Evolutionary conservation across 1,139 yeast genomes (phyloP).

Genomic region (Geotrichum histeridarum): DNA sequence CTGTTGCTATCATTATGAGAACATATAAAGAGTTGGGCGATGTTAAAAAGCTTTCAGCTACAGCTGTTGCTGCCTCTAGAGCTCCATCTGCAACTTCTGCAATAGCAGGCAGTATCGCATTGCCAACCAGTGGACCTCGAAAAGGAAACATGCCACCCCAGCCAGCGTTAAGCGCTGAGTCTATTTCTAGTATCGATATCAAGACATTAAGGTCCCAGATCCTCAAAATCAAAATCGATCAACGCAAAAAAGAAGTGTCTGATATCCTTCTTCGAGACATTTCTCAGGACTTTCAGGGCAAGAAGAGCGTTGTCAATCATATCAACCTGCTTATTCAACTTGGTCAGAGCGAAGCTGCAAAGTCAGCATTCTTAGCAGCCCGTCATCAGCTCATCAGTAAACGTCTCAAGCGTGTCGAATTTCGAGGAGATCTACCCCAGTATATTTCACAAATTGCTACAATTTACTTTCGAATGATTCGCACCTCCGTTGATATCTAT

Average conservation of each 20-base stretch:
- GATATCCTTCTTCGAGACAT: conserved; percentile 33
- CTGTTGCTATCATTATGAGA: conserved; percentile 48
- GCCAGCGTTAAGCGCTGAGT: not conserved
- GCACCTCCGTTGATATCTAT: conserved; percentile 46
- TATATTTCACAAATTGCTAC: conserved; percentile 48
- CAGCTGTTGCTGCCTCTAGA: conserved; percentile 18
- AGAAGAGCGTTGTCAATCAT: conserved; percentile 29
- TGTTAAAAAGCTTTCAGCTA: conserved; percentile 17
- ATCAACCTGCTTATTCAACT: conserved; percentile 42
- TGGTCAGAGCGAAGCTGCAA: conserved; percentile 45
- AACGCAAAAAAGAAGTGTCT: conserved; percentile 30
- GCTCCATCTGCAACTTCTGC: conserved; percentile 9
- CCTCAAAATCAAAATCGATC: conserved; percentile 29
- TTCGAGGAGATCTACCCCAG: conserved; percentile 50
- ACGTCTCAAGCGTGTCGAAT: conserved; percentile 46
- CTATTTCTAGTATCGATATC: conserved; percentile 9
- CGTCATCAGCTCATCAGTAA: conserved; percentile 45
- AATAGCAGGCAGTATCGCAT: conserved; percentile 5
- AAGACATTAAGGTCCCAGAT: conserved; percentile 19
- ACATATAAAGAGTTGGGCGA: conserved; percentile 15
- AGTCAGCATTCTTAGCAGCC: conserved; percentile 45
- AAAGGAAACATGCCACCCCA: not conserved
- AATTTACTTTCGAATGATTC: conserved; percentile 52
- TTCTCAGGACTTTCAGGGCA: conserved; percentile 35
- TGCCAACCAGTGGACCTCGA: not conserved